phyloP scores from a whole-genome alignment of 306 rosid species.

The Notholithocarpus densiflorus region DNA sequence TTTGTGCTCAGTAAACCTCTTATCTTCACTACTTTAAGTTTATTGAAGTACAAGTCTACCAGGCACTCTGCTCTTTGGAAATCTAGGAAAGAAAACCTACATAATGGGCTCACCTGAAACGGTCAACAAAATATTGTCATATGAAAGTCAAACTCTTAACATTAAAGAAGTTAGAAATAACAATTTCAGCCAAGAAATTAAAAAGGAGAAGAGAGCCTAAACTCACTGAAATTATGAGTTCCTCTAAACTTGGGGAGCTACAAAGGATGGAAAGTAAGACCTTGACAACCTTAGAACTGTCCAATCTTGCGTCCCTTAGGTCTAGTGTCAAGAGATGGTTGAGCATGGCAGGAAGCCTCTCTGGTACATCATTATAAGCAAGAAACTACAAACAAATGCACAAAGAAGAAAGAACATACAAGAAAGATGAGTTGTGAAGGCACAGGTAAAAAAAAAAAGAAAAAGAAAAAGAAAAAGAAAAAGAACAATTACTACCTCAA shows the following conservation, averaged over 20 bases:
- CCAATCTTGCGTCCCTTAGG: conserved; percentile 13
- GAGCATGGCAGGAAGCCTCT: conserved; percentile 18
- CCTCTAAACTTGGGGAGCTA: conserved; percentile 32
- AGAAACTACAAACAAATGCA: conserved; percentile 20
- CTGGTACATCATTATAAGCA: conserved; percentile 7
- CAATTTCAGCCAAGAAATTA: not conserved
- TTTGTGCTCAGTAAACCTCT: not conserved
- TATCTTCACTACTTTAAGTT: conserved; percentile 16
- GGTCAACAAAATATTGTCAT: not conserved
- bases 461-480: not conserved
- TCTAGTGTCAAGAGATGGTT: conserved; percentile 6
- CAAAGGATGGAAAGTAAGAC: conserved; percentile 10
- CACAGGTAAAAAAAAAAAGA: not conserved
- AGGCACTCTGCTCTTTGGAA: not conserved
- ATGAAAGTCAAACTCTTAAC: not conserved
- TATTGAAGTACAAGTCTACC: not conserved
- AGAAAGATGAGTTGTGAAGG: not conserved
- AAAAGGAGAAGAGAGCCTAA: not conserved
- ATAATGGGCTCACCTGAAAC: not conserved
- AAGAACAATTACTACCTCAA: not conserved
- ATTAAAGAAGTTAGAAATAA: not conserved
- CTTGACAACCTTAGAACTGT: not conserved
- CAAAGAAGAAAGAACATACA: not conserved
- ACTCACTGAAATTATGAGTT: conserved; percentile 27
- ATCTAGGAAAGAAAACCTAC: not conserved